A percentile compares a stretch with the other conserved stretches of the same genome.
Conservation (phyloP, 331 rosid genomes). For the Malus hybrid region DNA sequence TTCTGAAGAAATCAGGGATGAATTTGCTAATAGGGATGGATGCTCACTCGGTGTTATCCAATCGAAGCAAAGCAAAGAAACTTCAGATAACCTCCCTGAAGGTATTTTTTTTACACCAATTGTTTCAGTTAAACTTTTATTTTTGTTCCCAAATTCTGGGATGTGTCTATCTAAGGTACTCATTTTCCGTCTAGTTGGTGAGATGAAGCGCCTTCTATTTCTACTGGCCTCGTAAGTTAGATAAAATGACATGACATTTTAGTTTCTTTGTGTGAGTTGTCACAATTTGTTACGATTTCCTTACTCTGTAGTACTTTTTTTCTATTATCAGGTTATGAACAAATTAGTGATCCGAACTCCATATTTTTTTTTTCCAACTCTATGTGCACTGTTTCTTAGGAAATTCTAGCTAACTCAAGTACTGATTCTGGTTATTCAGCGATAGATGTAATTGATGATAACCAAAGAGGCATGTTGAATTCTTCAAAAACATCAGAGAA, state of each 20-base stretch:
- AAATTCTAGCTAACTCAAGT: constrained; percentile 17
- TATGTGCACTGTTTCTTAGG: constrained; percentile 2
- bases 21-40: constrained; percentile 14
- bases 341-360: background rate
- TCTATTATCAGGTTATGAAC: background rate
- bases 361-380: background rate
- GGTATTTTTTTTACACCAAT: constrained; percentile 19
- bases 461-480: constrained; percentile 12
- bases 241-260: background rate
- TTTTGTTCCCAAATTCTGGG: constrained; percentile 9
- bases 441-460: constrained; percentile 11
- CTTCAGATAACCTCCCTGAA: constrained; percentile 28
- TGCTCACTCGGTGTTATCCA: constrained; percentile 12
- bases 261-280: background rate
- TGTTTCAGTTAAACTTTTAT: constrained; percentile 11
- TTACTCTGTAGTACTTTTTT: background rate
- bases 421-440: constrained; percentile 22
- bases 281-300: background rate
- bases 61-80: constrained; percentile 23
- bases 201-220: background rate
- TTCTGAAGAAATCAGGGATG: constrained; percentile 28
- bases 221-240: background rate
- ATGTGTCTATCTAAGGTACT: background rate
- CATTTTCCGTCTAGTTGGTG: background rate
- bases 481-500: constrained; percentile 27